Percentiles rank a stretch among this genome's conserved stretches.
Conservation (phyloP, 768 basidiomycete genomes). For the Tylopilus balloui region DNA sequence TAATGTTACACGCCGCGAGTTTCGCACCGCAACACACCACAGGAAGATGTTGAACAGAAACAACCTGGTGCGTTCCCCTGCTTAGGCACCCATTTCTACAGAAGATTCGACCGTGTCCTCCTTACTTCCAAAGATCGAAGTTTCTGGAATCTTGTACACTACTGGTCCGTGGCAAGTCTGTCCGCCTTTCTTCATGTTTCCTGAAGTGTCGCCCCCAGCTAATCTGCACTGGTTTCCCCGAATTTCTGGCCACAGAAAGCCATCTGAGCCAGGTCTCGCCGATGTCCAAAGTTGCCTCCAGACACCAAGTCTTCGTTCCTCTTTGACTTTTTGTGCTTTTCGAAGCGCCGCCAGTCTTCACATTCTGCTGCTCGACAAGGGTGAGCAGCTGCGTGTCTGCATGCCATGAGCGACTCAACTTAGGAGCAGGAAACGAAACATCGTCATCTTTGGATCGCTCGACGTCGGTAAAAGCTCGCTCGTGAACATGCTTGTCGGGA, state of each 20-base stretch:
- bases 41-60: too few species aligned
- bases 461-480: conserved; percentile 39
- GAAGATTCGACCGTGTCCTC: neutral
- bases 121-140: neutral
- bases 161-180: neutral
- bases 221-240: too few species aligned
- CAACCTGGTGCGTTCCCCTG: too few species aligned
- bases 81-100: neutral
- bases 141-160: neutral
- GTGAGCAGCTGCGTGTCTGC: conserved; percentile 4
- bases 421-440: conserved; percentile 4
- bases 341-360: neutral
- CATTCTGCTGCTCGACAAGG: neutral
- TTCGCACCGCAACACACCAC: too few species aligned
- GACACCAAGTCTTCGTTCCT: neutral
- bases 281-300: neutral
- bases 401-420: neutral
- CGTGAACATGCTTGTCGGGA: conserved; percentile 35
- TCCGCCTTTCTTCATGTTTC: neutral
- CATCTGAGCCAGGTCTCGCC: neutral
- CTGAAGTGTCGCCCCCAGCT: too few species aligned
- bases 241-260: too few species aligned
- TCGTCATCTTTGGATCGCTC: conserved; percentile 23
- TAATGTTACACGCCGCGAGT: too few species aligned
- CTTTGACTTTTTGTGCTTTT: neutral